Base-by-base conservation (phyloP, 2,329 filamentous ascomycete genomes). In the Talaromyces sp. region DNA sequence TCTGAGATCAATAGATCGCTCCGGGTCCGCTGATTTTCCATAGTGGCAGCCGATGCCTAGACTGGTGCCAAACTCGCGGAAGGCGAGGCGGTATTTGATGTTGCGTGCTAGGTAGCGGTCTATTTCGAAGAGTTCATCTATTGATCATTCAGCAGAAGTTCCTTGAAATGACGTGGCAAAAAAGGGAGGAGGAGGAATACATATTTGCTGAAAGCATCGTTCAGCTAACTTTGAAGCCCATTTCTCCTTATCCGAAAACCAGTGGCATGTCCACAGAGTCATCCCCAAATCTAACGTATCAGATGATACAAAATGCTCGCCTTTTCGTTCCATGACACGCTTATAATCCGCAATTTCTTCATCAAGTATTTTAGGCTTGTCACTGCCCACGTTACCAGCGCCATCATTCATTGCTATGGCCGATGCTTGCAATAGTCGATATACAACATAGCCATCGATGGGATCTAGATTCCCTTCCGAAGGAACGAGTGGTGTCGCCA, bases 221-320 rank as follows among this genome's bases (percentile, higher is more conserved):
- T 58, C 68, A 4, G 74, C 73, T 61, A 85, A 70, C 4, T 72
- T 68, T 2, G 69, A 69, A 2, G 84, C 82, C 85, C 84, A 87
- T 1, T 74, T 72, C 65, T 86, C 83, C 58, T 72, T 71, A 2
- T 77, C 77, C 0, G 72, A 73, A 65, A 81, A 80, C 74, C 85
- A 84, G 67, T 86, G 84, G 25, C 78, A 78, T 53, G 82, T 82
- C 85, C 85, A 88, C 29, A 88, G 70, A 1, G 84, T 82, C 85
- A 88, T 87, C 0, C 85, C 86, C 51, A 88, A 71, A 69, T 88
- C 85, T n/a, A 87, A 72, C 19, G 81, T 75, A 72, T 87, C 85
- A 3, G 71, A 73, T 31, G 82, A 84, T 2, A 81, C 76, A 49
- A 77, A 79, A 59, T 82, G 72, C 19, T 77, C 72, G 1, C 80